phyloP scores from a whole-genome alignment of 805 yeast genomes.

The Teunomyces lycoperdinae region DNA sequence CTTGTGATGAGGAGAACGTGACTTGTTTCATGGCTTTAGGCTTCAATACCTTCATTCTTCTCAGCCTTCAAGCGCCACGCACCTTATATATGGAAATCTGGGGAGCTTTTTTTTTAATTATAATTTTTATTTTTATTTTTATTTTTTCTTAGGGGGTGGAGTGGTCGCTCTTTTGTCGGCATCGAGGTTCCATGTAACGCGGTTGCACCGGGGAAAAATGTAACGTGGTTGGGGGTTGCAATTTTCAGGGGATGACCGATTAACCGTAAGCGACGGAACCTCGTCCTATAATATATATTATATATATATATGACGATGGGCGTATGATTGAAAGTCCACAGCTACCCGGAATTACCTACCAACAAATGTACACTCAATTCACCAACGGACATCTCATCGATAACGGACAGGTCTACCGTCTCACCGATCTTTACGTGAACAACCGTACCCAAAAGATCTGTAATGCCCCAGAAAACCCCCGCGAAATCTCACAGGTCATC shows the following conservation, averaged over 20 bases:
- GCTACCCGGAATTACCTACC: not conserved
- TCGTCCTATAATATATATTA: not conserved
- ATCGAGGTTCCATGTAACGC: constrained; percentile 1
- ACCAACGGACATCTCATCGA: constrained; percentile 45
- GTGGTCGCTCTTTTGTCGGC: not conserved
- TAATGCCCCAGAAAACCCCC: constrained; percentile 16
- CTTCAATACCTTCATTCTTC: not conserved
- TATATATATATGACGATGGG: too few species aligned
- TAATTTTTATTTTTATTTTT: not conserved
- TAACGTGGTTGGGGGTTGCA: constrained; percentile 1
- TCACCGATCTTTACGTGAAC: constrained; percentile 45
- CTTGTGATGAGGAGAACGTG: constrained; percentile 33
- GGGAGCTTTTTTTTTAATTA: too few species aligned
- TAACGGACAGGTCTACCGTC: constrained; percentile 32
- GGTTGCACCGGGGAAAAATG: constrained; percentile 2
- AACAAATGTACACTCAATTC: constrained; percentile 22
- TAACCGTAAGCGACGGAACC: not conserved
- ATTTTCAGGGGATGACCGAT: not conserved
- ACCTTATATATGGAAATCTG: not conserved
- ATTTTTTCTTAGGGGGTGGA: not conserved
- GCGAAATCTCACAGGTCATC: constrained; percentile 20
- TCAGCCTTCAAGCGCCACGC: not conserved
- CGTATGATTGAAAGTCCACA: not conserved
- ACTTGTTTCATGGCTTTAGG: constrained; percentile 26
- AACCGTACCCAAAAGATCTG: constrained; percentile 41